Percentiles rank a stretch among this genome's conserved stretches.
Conservation (phyloP, 345 rosid genomes). For the Geranium rotundifolium region DNA sequence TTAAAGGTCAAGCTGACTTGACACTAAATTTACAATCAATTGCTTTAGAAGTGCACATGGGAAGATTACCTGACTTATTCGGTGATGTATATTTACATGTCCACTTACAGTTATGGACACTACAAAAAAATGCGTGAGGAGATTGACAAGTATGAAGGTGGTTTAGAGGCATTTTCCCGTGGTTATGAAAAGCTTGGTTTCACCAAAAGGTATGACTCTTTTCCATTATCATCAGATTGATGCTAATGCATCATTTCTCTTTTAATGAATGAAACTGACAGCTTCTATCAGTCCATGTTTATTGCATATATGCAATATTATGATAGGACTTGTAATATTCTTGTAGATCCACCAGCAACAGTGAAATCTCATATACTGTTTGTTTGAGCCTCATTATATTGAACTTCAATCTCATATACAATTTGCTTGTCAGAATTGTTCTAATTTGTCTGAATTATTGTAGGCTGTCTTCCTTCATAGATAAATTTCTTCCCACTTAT, state of each 20-base stretch:
- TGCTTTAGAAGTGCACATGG: not conserved
- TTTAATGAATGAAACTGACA: too few species aligned
- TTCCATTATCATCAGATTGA: not conserved
- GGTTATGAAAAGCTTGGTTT: constrained; percentile 93
- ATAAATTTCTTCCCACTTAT: too few species aligned
- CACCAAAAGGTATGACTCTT: constrained; percentile 40
- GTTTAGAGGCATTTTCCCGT: constrained; percentile 83
- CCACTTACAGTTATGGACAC: constrained; percentile 40
- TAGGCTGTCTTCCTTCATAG: too few species aligned
- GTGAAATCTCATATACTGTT: not conserved
- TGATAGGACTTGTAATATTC: not conserved
- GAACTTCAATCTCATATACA: too few species aligned
- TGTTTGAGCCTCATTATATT: too few species aligned
- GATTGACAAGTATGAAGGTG: constrained; percentile 78
- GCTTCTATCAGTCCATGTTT: too few species aligned
- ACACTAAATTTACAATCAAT: not conserved
- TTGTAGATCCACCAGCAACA: not conserved
- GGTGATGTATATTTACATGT: not conserved
- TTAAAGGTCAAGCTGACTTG: not conserved
- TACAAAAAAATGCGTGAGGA: constrained; percentile 59
- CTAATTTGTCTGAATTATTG: too few species aligned
- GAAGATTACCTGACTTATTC: not conserved
- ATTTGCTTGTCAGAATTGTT: too few species aligned
- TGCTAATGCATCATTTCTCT: not conserved
- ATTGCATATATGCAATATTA: not conserved